phyloP scores from a whole-genome alignment of 2,329 filamentous ascomycete species.

The Claviceps arundinis region DNA sequence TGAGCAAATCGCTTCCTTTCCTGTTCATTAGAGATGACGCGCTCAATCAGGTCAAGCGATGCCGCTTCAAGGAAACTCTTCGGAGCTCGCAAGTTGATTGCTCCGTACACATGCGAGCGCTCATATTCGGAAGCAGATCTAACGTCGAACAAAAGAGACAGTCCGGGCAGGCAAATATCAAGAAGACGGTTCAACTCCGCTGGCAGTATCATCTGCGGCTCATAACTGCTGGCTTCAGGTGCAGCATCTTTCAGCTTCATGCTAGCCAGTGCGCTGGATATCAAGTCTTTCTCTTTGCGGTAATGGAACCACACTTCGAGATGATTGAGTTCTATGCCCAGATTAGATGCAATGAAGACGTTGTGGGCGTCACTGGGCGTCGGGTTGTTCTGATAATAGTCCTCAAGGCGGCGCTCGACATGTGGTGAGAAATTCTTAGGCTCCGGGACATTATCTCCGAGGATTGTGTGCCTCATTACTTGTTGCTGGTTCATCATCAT shows the following conservation, averaged over 20 bases:
- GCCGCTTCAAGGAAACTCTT: slow-evolving; percentile 33
- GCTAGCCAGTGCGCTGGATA: slow-evolving; percentile 30
- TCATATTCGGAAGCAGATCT: slow-evolving; percentile 33
- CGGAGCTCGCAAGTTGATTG: slow-evolving; percentile 38
- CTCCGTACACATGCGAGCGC: slow-evolving; percentile 36
- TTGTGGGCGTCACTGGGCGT: slow-evolving; percentile 35
- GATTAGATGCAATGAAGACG: slow-evolving; percentile 40
- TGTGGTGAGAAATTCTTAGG: slow-evolving; percentile 34
- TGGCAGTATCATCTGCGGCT: slow-evolving; percentile 35
- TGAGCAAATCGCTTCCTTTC: slow-evolving; percentile 32
- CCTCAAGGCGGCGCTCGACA: slow-evolving; percentile 36
- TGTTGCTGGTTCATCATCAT: slow-evolving; percentile 34
- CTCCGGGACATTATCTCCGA: slow-evolving; percentile 25
- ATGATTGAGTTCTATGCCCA: slow-evolving; percentile 37
- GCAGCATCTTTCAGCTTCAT: slow-evolving; percentile 27
- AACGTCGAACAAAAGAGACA: slow-evolving; percentile 36
- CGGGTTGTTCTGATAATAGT: slow-evolving; percentile 36
- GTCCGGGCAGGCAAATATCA: slow-evolving; percentile 33
- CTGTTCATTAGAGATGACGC: slow-evolving; percentile 34
- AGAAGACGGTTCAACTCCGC: slow-evolving; percentile 37
- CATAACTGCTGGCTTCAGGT: slow-evolving; percentile 15
- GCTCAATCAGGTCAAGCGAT: slow-evolving; percentile 37
- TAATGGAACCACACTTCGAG: slow-evolving; percentile 44
- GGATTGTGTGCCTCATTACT: slow-evolving; percentile 25
- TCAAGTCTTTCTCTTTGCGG: slow-evolving; percentile 34